Evolutionary conservation across 208 protist species (phyloP).

Genomic region (Naegleria gruberi): DNA sequence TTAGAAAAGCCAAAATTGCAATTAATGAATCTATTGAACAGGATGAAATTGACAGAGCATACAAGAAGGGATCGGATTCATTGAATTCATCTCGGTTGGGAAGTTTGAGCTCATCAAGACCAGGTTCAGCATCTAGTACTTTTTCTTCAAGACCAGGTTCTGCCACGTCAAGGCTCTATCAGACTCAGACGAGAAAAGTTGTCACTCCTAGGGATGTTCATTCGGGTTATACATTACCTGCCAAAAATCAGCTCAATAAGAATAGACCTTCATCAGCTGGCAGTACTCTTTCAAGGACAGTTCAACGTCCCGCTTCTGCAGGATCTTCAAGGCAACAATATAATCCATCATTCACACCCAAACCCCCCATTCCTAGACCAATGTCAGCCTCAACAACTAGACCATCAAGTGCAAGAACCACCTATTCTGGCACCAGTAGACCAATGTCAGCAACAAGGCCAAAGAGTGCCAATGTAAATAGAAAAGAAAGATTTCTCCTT

Average conservation of each 20-base stretch:
- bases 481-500: neutral
- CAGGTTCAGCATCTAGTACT: neutral
- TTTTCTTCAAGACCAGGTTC: neutral
- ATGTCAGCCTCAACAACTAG: neutral
- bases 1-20: conserved; percentile 33
- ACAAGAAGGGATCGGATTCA: too few relatives aligned
- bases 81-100: too few relatives aligned
- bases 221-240: too few relatives aligned
- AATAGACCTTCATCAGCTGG: neutral
- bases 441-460: neutral
- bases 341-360: neutral
- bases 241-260: too few relatives aligned
- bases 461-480: neutral
- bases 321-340: neutral
- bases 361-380: too few relatives aligned
- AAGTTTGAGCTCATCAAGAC: neutral
- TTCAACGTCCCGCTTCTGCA: neutral
- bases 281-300: neutral
- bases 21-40: conserved; percentile 29
- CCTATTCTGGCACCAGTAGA: neutral
- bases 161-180: too few relatives aligned
- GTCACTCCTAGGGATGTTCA: neutral
- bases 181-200: neutral
- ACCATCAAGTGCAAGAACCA: neutral
- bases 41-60: neutral